phyloP scores from a whole-genome alignment of 1,284 basidiomycete species.

The Ustilago trichophora region DNA sequence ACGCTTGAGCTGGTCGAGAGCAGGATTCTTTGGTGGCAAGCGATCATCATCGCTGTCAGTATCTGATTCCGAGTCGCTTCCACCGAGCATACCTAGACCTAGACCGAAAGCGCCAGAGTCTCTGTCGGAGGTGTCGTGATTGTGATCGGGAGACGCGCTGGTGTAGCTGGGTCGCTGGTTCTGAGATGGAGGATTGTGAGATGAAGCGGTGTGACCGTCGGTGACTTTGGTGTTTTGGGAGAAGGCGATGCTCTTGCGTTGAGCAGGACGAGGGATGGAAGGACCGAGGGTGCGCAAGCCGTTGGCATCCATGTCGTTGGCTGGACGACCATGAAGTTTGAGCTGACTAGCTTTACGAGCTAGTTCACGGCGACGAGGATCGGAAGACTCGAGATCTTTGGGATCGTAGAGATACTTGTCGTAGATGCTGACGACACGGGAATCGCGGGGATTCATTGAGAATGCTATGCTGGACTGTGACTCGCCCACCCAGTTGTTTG shows the following conservation, averaged over 20 bases:
- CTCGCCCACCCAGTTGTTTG: conserved; percentile 29
- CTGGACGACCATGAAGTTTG: conserved; percentile 39
- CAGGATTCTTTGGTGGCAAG: conserved; percentile 1
- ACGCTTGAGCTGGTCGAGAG: neutral
- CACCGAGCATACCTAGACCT: conserved; percentile 49
- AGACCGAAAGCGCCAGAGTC: conserved; percentile 51
- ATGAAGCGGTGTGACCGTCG: conserved; percentile 26
- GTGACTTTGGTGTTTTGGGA: conserved; percentile 35
- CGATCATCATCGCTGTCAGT: conserved; percentile 50
- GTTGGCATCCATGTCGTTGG: conserved; percentile 43
- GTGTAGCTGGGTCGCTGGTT: conserved; percentile 5
- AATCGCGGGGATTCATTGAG: conserved; percentile 45
- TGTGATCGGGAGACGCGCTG: conserved; percentile 4
- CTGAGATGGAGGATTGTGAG: conserved; percentile 6
- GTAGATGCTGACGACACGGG: conserved; percentile 57
- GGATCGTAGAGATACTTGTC: conserved; percentile 58
- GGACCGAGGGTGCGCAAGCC: conserved; percentile 14
- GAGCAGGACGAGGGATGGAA: conserved; percentile 1
- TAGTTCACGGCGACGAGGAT: conserved; percentile 47
- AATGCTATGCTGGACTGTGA: conserved; percentile 38
- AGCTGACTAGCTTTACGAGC: conserved; percentile 46
- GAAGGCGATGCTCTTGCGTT: conserved; percentile 44
- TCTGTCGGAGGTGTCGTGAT: conserved; percentile 16
- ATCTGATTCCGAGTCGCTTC: conserved; percentile 41
- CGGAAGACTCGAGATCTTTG: conserved; percentile 47